Base-by-base conservation (phyloP, 768 basidiomycete species). In the Dendrothele bispora region DNA sequence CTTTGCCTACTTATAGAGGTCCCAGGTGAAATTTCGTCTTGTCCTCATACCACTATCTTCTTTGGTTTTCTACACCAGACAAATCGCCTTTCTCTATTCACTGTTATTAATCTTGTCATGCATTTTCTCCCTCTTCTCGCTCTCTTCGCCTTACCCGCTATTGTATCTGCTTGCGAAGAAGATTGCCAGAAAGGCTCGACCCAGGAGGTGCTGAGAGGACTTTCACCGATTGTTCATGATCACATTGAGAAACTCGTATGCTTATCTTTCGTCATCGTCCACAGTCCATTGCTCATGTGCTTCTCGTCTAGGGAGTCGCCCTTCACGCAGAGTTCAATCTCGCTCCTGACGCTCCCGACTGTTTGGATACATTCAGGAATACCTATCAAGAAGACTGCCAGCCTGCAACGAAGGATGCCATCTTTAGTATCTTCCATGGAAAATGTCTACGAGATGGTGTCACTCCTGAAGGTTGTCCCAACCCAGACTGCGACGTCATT, bases 401-500 rank as follows among this genome's bases (percentile, higher is more conserved):
- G 57, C 43, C 64, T 18, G 57, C 61, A 5, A 69, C 84, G 60
- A 66, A 78, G 55, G 66, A 61, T 34, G 79, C 74, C n/a, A 82
- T 90, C 49, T 90, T 90, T 53, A 59, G 65, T n/a, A 79, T 68
- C 65, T 91, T 91, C 61, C 88, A 90, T 53, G 88, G 88, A 47
- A 90, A 86, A 64, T 89, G 88, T 56, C 76, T 77, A 59, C 55
- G 70, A 20, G 68, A 77, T 36, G 79, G 80, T 34, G 36, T 32
- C 47, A 77, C 85, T 32, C 88, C 87, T 14, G 43, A 66, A 2
- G 88, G 88, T 20, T 90, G 88, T 55, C 88, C 88, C 7, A 86
- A 89, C 54, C 86, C 87, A 28, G 80, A 89, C 57, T 91, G 88
- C 60, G 79, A 85, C 18, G 77, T 88, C 46, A 78, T 88, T 26